Evolutionary conservation across 2,329 filamentous ascomycete species (phyloP).

Genomic region (Thelonectria blattea): DNA sequence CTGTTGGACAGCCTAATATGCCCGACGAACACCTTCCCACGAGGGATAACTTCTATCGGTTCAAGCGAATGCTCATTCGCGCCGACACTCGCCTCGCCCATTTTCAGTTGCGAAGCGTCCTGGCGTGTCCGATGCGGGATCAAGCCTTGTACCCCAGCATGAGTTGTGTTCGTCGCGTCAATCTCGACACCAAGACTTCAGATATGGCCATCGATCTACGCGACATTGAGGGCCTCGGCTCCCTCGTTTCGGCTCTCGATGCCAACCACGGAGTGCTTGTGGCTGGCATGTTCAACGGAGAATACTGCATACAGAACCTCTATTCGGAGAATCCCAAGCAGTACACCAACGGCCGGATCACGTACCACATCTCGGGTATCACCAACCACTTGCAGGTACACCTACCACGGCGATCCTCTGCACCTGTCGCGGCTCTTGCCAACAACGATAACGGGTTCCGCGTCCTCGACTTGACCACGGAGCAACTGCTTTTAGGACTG

Average conservation of each 20-base stretch:
- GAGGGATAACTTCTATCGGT: slow-evolving; percentile 61
- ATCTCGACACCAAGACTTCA: slow-evolving; percentile 54
- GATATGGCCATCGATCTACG: slow-evolving; percentile 54
- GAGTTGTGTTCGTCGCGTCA: slow-evolving; percentile 57
- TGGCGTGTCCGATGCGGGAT: slow-evolving; percentile 62
- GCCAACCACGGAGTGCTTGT: slow-evolving; percentile 62
- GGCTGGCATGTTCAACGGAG: slow-evolving; percentile 63
- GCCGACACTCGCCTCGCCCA: slow-evolving; percentile 63
- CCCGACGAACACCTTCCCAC: slow-evolving; percentile 42
- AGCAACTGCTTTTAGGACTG: slow-evolving; percentile 61
- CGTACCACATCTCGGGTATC: slow-evolving; percentile 58
- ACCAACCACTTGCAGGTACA: slow-evolving; percentile 70
- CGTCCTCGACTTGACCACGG: slow-evolving; percentile 62
- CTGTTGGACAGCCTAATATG: slow-evolving; percentile 22
- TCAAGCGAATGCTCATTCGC: slow-evolving; percentile 62
- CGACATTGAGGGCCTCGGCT: slow-evolving; percentile 43
- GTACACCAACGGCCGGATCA: slow-evolving; percentile 55
- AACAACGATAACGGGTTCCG: slow-evolving; percentile 68
- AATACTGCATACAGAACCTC: slow-evolving; percentile 58
- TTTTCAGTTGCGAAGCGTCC: slow-evolving; percentile 69
- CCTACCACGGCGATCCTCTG: slow-evolving; percentile 55
- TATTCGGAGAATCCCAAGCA: slow-evolving; percentile 46
- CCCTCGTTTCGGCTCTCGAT: slow-evolving; percentile 57
- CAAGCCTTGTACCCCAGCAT: slow-evolving; percentile 63
- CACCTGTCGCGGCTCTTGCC: slow-evolving; percentile 64